Percentiles rank a stretch among this genome's conserved stretches.
These are phyloP conservation scores for Eruca vesicaria DNA, from an alignment of 441 rosid species.

Conservation along the genomic window DNA sequence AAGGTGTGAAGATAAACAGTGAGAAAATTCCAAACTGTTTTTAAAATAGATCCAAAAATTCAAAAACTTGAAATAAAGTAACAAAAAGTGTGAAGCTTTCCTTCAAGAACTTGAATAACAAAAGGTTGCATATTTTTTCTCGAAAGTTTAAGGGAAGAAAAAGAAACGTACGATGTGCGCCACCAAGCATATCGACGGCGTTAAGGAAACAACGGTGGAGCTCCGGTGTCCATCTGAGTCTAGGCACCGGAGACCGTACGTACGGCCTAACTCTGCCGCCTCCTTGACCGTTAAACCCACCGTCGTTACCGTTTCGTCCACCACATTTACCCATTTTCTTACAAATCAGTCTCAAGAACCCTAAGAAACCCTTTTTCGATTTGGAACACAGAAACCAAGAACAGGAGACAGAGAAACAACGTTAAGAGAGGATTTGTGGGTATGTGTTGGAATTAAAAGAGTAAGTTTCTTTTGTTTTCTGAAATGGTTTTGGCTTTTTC, in stretches of 20 bases:
- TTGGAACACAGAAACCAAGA: not conserved
- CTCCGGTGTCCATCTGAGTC: constrained; percentile 96
- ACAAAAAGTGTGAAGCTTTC: not conserved
- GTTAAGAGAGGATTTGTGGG: constrained; percentile 19
- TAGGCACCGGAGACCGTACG: constrained; percentile 84
- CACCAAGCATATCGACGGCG: constrained; percentile 88
- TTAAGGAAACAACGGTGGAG: constrained; percentile 87
- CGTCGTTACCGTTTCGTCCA: constrained; percentile 51
- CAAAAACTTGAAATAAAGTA: too few species aligned
- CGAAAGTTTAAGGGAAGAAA: not conserved
- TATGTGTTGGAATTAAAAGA: constrained; percentile 23
- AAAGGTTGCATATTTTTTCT: not conserved
- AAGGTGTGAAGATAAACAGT: too few species aligned
- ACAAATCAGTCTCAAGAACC: not conserved
- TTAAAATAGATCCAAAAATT: too few species aligned
- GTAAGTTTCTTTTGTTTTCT: constrained; percentile 52
- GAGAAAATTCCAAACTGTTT: too few species aligned
- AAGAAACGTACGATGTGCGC: constrained; percentile 62
- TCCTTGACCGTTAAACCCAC: constrained; percentile 24
- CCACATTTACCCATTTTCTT: constrained; percentile 57
- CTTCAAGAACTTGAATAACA: not conserved
- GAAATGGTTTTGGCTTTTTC: constrained; percentile 26
- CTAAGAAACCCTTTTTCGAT: not conserved
- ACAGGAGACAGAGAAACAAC: constrained; percentile 23
- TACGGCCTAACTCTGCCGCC: constrained; percentile 58